phyloP scores from a whole-genome alignment of 2,329 filamentous ascomycete genomes.

The Aschersonia sp. region DNA sequence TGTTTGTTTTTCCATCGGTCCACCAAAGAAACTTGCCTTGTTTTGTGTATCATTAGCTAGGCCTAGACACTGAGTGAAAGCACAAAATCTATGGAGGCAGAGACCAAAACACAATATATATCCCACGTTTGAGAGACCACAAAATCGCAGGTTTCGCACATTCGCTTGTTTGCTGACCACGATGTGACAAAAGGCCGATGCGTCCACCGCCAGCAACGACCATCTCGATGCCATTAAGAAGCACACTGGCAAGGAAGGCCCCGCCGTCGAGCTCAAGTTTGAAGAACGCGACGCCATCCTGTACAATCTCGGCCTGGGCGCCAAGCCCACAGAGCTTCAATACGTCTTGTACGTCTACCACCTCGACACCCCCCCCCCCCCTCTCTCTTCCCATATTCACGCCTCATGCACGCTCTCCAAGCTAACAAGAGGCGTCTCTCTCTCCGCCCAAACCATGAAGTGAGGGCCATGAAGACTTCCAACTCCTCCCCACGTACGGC shows the following conservation, averaged over 20 bases:
- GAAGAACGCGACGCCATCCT: constrained; percentile 81
- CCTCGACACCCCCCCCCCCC: not conserved
- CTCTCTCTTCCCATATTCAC: not conserved
- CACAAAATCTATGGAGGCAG: too few species aligned
- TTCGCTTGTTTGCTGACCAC: not conserved
- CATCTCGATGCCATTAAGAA: constrained; percentile 63
- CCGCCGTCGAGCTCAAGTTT: constrained; percentile 65
- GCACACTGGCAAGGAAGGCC: constrained; percentile 56
- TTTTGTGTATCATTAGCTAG: constrained; percentile 8
- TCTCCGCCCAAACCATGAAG: too few species aligned
- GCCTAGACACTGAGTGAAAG: too few species aligned
- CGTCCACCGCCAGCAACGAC: constrained; percentile 35
- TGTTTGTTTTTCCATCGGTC: constrained; percentile 3
- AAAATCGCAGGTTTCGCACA: too few species aligned
- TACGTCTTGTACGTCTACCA: constrained; percentile 52
- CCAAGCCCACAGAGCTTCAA: constrained; percentile 76
- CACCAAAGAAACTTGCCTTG: not conserved
- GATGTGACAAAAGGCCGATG: constrained; percentile 2
- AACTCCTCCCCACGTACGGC: constrained; percentile 86
- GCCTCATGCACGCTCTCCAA: too few species aligned
- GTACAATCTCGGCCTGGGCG: constrained; percentile 90
- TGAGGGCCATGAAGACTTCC: constrained; percentile 84
- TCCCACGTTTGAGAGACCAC: too few species aligned
- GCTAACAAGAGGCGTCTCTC: too few species aligned
- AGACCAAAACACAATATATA: too few species aligned